These are phyloP conservation scores for Phialophora expanda DNA, from an alignment of 2,329 filamentous ascomycete species.

Conservation along the genomic window DNA sequence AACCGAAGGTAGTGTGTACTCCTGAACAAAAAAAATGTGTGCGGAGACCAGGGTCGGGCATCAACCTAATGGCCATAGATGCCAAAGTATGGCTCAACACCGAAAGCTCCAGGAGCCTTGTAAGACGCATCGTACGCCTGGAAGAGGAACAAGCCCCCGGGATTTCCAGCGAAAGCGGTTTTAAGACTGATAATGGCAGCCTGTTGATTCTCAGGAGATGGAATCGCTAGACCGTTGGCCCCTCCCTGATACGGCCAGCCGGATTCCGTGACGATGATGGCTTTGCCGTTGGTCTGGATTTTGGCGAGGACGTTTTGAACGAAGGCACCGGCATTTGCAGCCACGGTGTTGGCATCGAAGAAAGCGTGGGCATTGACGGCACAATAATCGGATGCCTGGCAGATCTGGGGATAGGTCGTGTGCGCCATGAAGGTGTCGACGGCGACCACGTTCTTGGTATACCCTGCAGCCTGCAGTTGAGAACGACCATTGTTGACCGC, in stretches of 20 bases:
- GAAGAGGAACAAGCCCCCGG: slow-evolving; percentile 69
- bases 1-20: slow-evolving; percentile 7
- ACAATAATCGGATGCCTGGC: slow-evolving; percentile 75
- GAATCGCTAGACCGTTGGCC: slow-evolving; percentile 70
- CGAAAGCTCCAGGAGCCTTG: slow-evolving; percentile 73
- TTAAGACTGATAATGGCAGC: slow-evolving; percentile 70
- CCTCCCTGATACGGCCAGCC: slow-evolving; percentile 79
- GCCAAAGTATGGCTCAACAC: slow-evolving; percentile 80
- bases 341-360: slow-evolving; percentile 70
- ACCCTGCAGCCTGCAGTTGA: slow-evolving; percentile 67
- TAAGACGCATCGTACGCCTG: slow-evolving; percentile 79
- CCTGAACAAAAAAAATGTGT: slow-evolving; percentile 1
- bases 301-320: slow-evolving; percentile 61
- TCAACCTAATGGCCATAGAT: slow-evolving; percentile 35
- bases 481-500: slow-evolving; percentile 64
- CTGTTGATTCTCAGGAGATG: slow-evolving; percentile 69
- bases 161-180: slow-evolving; percentile 59
- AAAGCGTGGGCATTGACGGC: slow-evolving; percentile 84
- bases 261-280: slow-evolving; percentile 77
- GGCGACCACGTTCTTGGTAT: slow-evolving; percentile 73
- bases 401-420: slow-evolving; percentile 70
- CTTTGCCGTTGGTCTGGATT: slow-evolving; percentile 58
- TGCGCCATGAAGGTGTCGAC: slow-evolving; percentile 78
- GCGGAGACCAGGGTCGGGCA: background rate
- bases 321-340: slow-evolving; percentile 70